phyloP scores from a whole-genome alignment of 179 eudicot species.

The Silene noctiflora region DNA sequence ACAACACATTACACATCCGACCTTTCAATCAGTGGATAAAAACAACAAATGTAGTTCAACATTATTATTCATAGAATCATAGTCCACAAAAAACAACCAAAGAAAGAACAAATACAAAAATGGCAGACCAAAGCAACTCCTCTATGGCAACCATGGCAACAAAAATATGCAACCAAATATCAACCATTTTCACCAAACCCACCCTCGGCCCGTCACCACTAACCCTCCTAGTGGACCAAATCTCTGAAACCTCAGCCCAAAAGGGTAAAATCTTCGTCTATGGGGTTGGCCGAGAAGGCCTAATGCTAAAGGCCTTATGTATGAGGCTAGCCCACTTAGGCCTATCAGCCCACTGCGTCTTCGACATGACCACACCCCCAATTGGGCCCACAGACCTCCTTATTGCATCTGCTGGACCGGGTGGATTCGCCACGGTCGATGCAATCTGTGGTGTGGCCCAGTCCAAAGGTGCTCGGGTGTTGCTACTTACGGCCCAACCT shows the following conservation, averaged over 20 bases:
- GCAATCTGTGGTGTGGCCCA: conserved; percentile 68
- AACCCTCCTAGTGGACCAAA: conserved; percentile 44
- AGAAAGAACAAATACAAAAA: conserved; percentile 18
- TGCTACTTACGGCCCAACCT: conserved; percentile 70
- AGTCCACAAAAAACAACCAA: conserved; percentile 1
- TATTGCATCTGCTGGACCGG: conserved; percentile 87
- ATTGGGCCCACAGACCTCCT: conserved; percentile 67
- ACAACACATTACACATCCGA: neutral
- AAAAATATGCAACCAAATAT: conserved; percentile 66
- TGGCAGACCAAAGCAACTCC: conserved; percentile 33
- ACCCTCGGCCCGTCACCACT: conserved; percentile 50
- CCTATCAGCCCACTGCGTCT: conserved; percentile 66
- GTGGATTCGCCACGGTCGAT: conserved; percentile 80
- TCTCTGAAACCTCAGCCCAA: conserved; percentile 40
- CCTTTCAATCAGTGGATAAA: neutral
- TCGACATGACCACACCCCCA: conserved; percentile 92
- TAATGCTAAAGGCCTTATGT: conserved; percentile 76
- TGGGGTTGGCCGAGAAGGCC: conserved; percentile 94
- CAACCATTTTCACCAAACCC: conserved; percentile 54
- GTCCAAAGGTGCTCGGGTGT: conserved; percentile 55
- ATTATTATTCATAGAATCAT: neutral
- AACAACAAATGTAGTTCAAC: neutral
- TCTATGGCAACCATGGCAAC: conserved; percentile 45
- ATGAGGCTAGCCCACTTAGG: conserved; percentile 82
- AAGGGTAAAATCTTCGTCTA: conserved; percentile 56